A percentile compares a stretch with the other conserved stretches of the same genome.
Conservation (phyloP, 2,329 filamentous ascomycete species). For the Clarireedia monteithiana region DNA sequence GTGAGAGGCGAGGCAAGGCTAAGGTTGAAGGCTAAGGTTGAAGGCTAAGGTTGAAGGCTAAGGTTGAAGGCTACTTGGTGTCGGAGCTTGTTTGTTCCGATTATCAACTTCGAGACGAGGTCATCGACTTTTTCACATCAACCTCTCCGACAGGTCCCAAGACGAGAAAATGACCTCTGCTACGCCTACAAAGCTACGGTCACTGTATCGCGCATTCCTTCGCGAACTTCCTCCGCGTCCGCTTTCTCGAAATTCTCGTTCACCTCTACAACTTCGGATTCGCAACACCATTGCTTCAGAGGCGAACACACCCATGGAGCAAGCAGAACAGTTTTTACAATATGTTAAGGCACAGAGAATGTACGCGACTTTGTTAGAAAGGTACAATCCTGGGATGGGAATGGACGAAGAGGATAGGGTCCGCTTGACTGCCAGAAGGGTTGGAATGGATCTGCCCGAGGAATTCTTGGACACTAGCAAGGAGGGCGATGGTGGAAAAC, state of each 20-base stretch:
- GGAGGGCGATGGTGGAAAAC: conserved; percentile 2
- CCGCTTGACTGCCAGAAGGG: conserved; percentile 72
- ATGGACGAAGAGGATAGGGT: conserved; percentile 83
- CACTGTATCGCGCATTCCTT: conserved; percentile 80
- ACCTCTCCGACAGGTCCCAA: conserved; percentile 1
- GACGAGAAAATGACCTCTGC: conserved; percentile 17
- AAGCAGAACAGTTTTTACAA: conserved; percentile 70
- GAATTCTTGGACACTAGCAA: conserved; percentile 36
- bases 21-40: background rate
- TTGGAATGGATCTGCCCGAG: conserved; percentile 81
- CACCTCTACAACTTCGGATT: conserved; percentile 62
- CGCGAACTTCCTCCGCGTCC: conserved; percentile 76
- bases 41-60: background rate
- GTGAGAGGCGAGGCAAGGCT: background rate
- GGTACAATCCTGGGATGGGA: conserved; percentile 89
- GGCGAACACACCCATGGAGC: conserved; percentile 30
- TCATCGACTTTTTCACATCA: background rate
- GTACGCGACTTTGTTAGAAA: conserved; percentile 74
- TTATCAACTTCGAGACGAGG: background rate
- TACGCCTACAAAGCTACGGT: conserved; percentile 49
- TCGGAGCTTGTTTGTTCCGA: background rate
- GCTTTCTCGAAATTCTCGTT: conserved; percentile 43
- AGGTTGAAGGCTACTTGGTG: background rate
- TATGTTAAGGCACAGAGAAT: conserved; percentile 81
- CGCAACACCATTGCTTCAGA: conserved; percentile 50